phyloP scores from a whole-genome alignment of 345 rosid species.

The Aegle marmelos region DNA sequence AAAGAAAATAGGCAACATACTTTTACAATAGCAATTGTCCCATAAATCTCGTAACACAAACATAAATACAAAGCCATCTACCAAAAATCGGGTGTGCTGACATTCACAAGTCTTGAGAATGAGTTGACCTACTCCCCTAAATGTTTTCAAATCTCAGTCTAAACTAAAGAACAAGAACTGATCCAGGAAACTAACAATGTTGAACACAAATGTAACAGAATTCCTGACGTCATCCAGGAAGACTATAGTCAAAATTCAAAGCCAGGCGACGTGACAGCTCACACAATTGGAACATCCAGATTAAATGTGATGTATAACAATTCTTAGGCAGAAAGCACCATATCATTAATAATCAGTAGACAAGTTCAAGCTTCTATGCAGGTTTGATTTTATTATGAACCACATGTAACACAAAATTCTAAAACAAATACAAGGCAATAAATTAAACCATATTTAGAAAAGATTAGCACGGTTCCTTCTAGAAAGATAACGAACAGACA shows the following conservation, averaged over 20 bases:
- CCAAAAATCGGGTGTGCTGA: neutral
- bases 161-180: slow-evolving; percentile 8
- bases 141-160: neutral
- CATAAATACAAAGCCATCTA: slow-evolving; percentile 6
- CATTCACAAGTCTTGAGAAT: neutral
- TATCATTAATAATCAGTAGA: neutral
- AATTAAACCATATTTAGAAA: neutral
- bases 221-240: neutral
- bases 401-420: neutral
- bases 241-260: neutral
- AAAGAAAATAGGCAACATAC: neutral
- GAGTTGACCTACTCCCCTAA: neutral
- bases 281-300: neutral
- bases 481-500: neutral
- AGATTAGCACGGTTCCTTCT: neutral
- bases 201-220: neutral
- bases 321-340: neutral
- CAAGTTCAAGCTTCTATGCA: neutral
- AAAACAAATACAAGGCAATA: neutral
- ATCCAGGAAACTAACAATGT: neutral
- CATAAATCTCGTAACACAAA: neutral
- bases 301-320: neutral
- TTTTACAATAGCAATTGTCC: neutral
- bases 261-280: neutral
- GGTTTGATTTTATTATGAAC: neutral